phyloP scores from a whole-genome alignment of 75 land plant species.

The Pinus albicaulis region DNA sequence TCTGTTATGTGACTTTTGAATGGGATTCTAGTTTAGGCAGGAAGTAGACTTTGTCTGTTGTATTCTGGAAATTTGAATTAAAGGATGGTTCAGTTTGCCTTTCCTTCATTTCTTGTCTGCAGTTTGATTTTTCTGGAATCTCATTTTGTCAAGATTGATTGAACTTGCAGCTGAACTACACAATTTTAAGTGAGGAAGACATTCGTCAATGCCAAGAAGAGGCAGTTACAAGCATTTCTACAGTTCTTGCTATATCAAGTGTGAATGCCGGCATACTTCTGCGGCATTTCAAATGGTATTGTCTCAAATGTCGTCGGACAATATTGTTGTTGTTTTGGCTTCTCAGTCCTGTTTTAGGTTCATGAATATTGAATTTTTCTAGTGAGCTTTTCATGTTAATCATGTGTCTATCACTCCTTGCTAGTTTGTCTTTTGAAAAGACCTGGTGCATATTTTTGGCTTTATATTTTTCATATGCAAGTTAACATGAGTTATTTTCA shows the following conservation, averaged over 20 bases:
- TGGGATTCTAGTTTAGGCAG: no score
- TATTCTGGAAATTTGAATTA: no score
- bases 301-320: neutral
- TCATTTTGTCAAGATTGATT: no score
- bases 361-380: neutral
- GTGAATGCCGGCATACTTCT: constrained; percentile 51
- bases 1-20: no score
- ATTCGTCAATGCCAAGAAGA: constrained; percentile 63
- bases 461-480: neutral
- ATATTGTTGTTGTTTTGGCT: neutral
- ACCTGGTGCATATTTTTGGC: neutral
- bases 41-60: no score
- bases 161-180: constrained; percentile 24
- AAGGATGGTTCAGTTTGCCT: no score
- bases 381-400: neutral
- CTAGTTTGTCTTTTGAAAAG: neutral
- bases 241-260: constrained; percentile 62
- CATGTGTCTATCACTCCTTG: neutral
- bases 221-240: constrained; percentile 43
- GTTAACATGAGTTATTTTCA: neutral
- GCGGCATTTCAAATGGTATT: constrained; percentile 71
- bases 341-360: neutral
- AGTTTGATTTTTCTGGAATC: no score
- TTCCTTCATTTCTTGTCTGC: no score
- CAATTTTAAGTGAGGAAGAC: constrained; percentile 60